A percentile compares a stretch with the other conserved stretches of the same genome.
Conservation (phyloP, 1,284 basidiomycete genomes). For the Cystobasidium sp. region DNA sequence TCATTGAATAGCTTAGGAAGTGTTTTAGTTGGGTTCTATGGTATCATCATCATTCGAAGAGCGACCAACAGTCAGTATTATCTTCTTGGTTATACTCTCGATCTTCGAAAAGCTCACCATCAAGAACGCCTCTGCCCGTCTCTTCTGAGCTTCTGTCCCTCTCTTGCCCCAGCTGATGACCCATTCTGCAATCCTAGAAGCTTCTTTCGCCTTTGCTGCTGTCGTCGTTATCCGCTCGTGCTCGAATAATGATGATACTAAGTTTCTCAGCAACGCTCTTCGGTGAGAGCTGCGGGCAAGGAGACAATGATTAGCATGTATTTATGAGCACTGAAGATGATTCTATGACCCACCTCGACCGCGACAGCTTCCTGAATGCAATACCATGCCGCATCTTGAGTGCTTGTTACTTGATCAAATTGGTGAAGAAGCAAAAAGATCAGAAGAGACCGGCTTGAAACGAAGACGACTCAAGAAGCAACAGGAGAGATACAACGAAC, state of each 20-base stretch:
- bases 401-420: neutral
- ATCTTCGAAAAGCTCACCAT: conserved; percentile 58
- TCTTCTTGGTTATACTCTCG: neutral
- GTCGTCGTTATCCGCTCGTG: conserved; percentile 98
- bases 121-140: conserved; percentile 70
- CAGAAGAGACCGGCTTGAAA: neutral
- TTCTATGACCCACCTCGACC: conserved; percentile 10
- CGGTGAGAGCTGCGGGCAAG: conserved; percentile 51
- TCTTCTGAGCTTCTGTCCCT: conserved; percentile 59
- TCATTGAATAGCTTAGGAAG: conserved; percentile 80
- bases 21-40: conserved; percentile 53
- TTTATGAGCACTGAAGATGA: neutral
- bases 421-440: neutral
- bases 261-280: conserved; percentile 65
- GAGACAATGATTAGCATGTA: neutral
- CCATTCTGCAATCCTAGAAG: conserved; percentile 91
- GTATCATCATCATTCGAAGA: neutral
- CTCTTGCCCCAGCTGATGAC: conserved; percentile 87
- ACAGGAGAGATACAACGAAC: neutral
- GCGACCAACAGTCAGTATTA: neutral
- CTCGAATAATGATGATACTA: conserved; percentile 91
- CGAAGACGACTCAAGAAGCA: neutral
- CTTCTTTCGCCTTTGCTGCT: conserved; percentile 90
- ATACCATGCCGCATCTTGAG: conserved; percentile 41
- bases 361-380: conserved; percentile 42